phyloP scores from a whole-genome alignment of 495 filamentous ascomycete species.

The Sphaerosporella brunnea region DNA sequence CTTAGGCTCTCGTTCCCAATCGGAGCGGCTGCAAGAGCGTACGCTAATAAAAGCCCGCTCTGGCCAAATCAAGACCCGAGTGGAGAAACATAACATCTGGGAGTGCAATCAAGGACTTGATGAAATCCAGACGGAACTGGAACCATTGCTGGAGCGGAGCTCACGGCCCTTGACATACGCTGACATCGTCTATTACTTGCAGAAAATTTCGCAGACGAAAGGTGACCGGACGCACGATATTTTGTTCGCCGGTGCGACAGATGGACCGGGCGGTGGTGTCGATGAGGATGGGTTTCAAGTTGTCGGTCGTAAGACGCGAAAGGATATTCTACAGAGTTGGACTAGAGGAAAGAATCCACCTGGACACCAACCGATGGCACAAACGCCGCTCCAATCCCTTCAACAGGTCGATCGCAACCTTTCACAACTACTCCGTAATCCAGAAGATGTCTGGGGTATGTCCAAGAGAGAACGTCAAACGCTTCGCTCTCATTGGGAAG shows the following conservation, averaged over 20 bases:
- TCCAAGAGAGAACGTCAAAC: not conserved
- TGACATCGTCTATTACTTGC: not conserved
- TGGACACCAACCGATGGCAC: too few relatives aligned
- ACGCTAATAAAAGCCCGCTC: not conserved
- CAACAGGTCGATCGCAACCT: not conserved
- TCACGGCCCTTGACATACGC: not conserved
- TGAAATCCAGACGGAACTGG: not conserved
- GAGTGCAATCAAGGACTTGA: not conserved
- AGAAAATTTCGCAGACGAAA: not conserved
- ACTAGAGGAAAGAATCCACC: not conserved
- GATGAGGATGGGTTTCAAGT: not conserved
- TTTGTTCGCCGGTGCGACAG: not conserved
- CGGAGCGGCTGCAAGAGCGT: constrained; percentile 25
- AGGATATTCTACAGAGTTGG: not conserved
- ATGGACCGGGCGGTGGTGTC: too few relatives aligned
- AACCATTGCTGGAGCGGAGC: not conserved
- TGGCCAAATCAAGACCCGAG: not conserved
- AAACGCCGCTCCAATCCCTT: not conserved
- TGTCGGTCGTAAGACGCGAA: not conserved
- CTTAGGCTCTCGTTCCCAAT: constrained; percentile 49
- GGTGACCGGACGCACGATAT: not conserved
- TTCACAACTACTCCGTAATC: not conserved
- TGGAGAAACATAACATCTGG: not conserved
- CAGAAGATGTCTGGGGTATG: not conserved
- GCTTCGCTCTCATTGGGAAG: not conserved